phyloP scores from a whole-genome alignment of 805 yeast genomes.

The Torulaspora quercuum region DNA sequence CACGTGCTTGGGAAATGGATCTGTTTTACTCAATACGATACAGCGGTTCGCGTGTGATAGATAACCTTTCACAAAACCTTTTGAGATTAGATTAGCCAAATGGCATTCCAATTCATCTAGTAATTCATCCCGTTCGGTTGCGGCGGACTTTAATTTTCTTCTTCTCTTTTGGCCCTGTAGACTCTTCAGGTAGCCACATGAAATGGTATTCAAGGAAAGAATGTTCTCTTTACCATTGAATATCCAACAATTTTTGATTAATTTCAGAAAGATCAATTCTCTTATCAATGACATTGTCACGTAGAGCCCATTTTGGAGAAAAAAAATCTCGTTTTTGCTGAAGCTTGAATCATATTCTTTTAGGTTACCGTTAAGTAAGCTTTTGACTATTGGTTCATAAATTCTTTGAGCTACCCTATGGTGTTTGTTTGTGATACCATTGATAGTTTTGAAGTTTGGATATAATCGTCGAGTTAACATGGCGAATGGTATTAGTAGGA shows the following conservation, averaged over 20 bases:
- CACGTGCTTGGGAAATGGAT: conserved; percentile 58
- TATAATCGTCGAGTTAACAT: conserved; percentile 46
- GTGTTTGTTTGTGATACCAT: background rate
- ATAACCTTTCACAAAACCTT: conserved; percentile 70
- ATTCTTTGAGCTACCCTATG: conserved; percentile 20
- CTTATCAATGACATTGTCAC: conserved; percentile 53
- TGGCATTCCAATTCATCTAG: conserved; percentile 64
- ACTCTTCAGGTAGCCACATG: conserved; percentile 11
- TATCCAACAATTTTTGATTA: conserved; percentile 42
- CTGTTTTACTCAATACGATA: conserved; percentile 68
- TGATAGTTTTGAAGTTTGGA: conserved; percentile 40
- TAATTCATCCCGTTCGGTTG: conserved; percentile 5
- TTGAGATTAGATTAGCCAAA: conserved; percentile 60
- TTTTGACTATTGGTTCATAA: conserved; percentile 48
- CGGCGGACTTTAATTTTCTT: conserved; percentile 2
- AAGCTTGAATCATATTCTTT: conserved; percentile 47
- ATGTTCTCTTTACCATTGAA: conserved; percentile 18
- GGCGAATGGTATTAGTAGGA: conserved; percentile 61
- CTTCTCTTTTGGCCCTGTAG: conserved; percentile 1
- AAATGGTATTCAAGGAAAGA: conserved; percentile 17
- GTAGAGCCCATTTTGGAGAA: conserved; percentile 59
- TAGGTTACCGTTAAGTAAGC: conserved; percentile 56
- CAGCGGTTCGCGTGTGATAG: conserved; percentile 71
- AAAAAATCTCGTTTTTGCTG: conserved; percentile 43
- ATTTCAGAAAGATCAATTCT: conserved; percentile 47